Conservation (phyloP, 371 early-diverging fungal species). For the Dentiscutata heterogama region DNA sequence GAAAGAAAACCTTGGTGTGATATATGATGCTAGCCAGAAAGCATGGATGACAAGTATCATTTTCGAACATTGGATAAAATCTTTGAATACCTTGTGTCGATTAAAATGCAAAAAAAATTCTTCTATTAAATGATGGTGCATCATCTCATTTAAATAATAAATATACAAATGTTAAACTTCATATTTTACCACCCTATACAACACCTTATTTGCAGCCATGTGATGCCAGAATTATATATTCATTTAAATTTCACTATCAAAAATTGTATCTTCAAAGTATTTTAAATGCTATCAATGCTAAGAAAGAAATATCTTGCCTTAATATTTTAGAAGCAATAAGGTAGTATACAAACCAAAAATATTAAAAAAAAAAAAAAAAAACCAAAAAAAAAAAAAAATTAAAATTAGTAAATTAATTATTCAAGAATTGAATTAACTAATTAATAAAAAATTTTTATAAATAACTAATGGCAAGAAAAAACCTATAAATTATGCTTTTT, state of each 20-base stretch:
- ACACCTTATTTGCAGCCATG: conserved; percentile 9
- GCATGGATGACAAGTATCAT: neutral
- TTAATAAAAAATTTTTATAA: too few relatives aligned
- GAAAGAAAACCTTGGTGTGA: neutral
- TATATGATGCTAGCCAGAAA: neutral
- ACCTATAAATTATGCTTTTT: too few relatives aligned
- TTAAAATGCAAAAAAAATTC: neutral
- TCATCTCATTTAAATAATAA: conserved; percentile 3
- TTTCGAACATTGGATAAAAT: too few relatives aligned
- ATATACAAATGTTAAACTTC: neutral
- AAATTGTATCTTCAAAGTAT: neutral
- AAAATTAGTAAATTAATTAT: too few relatives aligned
- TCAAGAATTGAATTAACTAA: too few relatives aligned
- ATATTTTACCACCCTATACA: conserved; percentile 18
- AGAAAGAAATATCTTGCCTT: neutral
- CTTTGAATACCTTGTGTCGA: too few relatives aligned
- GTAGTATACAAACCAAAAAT: too few relatives aligned
- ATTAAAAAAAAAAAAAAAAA: too few relatives aligned
- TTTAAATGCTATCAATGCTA: neutral
- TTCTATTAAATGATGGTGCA: conserved; percentile 29
- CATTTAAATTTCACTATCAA: conserved; percentile 6
- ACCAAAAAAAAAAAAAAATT: too few relatives aligned
- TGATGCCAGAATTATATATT: conserved; percentile 34
- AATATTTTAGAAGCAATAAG: neutral
- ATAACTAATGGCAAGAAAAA: too few relatives aligned